Evolutionary conservation across 1,284 basidiomycete genomes (phyloP).

Genomic region (Pyrrhoderma noxium): DNA sequence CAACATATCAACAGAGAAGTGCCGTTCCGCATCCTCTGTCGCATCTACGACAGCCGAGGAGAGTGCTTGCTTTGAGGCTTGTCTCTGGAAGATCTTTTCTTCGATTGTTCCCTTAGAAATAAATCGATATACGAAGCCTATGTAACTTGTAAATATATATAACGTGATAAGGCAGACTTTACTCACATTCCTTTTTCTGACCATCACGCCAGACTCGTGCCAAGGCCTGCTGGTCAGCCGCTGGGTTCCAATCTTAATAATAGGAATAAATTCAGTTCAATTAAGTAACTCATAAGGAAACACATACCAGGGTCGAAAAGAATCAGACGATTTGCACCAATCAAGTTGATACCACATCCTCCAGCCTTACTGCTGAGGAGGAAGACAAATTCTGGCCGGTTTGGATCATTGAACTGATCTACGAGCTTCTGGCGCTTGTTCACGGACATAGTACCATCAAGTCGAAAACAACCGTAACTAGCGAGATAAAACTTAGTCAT

Average conservation of each 20-base stretch:
- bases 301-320: slow-evolving; percentile 87
- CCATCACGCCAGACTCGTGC: slow-evolving; percentile 99
- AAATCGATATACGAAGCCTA: slow-evolving; percentile 97
- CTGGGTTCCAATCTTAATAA: slow-evolving; percentile 89
- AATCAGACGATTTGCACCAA: slow-evolving; percentile 93
- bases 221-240: slow-evolving; percentile 96
- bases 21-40: slow-evolving; percentile 91
- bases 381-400: slow-evolving; percentile 93
- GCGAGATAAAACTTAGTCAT: neutral
- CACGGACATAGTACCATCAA: slow-evolving; percentile 93
- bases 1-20: slow-evolving; percentile 88
- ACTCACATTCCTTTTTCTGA: slow-evolving; percentile 96
- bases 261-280: slow-evolving; percentile 2
- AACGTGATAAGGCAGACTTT: no score
- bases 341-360: slow-evolving; percentile 97
- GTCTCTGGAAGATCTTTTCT: slow-evolving; percentile 96
- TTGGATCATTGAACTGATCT: slow-evolving; percentile 95
- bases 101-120: slow-evolving; percentile 98
- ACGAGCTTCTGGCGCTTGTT: slow-evolving; percentile 96
- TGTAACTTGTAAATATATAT: no score
- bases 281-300: neutral
- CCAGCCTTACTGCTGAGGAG: slow-evolving; percentile 95
- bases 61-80: slow-evolving; percentile 94
- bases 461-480: slow-evolving; percentile 88
- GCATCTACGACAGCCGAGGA: slow-evolving; percentile 98